Evolutionary conservation across 2,329 filamentous ascomycete species (phyloP).

Genomic region (Colletotrichum sublineola): DNA sequence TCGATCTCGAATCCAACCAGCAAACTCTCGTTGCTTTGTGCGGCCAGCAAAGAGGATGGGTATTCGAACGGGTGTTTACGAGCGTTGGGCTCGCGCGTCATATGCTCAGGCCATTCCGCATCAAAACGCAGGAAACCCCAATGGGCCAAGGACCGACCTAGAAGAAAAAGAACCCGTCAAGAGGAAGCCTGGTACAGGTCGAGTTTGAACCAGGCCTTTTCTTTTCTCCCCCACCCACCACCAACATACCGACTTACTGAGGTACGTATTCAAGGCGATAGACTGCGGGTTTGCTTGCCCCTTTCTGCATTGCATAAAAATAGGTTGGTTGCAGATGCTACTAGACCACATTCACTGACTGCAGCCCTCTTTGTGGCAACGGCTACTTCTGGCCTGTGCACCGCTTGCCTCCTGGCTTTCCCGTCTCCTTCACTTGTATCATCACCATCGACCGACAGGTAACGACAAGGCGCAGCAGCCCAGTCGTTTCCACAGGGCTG

Average conservation of each 20-base stretch:
- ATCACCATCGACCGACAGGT: too few species aligned
- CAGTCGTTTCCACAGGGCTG: background rate
- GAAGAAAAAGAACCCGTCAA: background rate
- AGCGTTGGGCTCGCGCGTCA: background rate
- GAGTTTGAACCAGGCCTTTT: background rate
- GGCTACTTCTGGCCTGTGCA: conserved; percentile 17
- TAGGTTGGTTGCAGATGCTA: conserved; percentile 24
- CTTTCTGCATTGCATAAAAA: conserved; percentile 27
- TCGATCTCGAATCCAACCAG: background rate
- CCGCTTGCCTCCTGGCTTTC: background rate
- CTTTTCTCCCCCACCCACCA: too few species aligned
- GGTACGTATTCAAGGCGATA: too few species aligned
- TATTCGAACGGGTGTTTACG: background rate
- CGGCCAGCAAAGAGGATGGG: background rate
- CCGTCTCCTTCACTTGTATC: background rate
- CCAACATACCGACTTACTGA: too few species aligned
- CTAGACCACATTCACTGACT: background rate
- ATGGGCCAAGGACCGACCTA: background rate
- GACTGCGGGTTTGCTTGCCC: conserved; percentile 3
- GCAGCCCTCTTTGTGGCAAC: background rate
- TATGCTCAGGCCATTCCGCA: background rate
- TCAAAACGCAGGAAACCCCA: background rate
- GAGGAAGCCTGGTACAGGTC: background rate
- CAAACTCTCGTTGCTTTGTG: background rate
- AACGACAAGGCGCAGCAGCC: too few species aligned